phyloP scores from a whole-genome alignment of 1,139 yeast genomes.

The Suhomyces bolitotheri region DNA sequence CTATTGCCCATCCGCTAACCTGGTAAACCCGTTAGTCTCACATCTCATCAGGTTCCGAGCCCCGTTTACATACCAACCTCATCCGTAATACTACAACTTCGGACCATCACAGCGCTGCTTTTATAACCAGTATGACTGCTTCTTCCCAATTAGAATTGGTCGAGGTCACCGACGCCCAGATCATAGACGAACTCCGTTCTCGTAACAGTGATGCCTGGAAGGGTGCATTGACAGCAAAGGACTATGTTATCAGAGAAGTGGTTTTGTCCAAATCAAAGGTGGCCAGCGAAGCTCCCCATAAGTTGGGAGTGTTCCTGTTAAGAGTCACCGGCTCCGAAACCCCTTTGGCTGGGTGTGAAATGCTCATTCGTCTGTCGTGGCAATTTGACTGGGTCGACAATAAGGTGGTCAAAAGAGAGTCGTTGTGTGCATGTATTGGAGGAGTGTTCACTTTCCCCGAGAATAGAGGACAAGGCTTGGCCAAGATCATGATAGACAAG shows the following conservation, averaged over 20 bases:
- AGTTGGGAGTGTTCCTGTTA: constrained; percentile 34
- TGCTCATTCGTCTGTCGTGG: constrained; percentile 36
- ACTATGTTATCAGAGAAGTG: constrained; percentile 53
- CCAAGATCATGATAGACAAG: constrained; percentile 57
- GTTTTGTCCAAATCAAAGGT: constrained; percentile 43
- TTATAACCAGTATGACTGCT: constrained; percentile 8
- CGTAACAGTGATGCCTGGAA: constrained; percentile 58
- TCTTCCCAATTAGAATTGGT: constrained; percentile 14
- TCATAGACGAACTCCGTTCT: constrained; percentile 48
- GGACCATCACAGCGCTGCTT: no score
- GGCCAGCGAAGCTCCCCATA: constrained; percentile 21
- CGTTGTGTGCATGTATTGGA: constrained; percentile 24
- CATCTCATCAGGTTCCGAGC: background rate
- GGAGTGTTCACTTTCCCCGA: constrained; percentile 52
- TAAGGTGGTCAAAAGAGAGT: constrained; percentile 20
- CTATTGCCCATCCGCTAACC: no score
- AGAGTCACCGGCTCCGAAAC: constrained; percentile 20
- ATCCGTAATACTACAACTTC: background rate
- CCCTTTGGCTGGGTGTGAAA: constrained; percentile 38
- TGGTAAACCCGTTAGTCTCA: no score
- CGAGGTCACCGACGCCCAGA: constrained; percentile 22
- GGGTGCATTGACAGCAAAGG: constrained; percentile 44
- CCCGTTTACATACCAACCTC: background rate
- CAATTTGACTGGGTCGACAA: constrained; percentile 22
- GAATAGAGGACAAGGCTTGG: constrained; percentile 66